Evolutionary conservation across 768 basidiomycete genomes (phyloP).

Genomic region (Suillus hirtellus): DNA sequence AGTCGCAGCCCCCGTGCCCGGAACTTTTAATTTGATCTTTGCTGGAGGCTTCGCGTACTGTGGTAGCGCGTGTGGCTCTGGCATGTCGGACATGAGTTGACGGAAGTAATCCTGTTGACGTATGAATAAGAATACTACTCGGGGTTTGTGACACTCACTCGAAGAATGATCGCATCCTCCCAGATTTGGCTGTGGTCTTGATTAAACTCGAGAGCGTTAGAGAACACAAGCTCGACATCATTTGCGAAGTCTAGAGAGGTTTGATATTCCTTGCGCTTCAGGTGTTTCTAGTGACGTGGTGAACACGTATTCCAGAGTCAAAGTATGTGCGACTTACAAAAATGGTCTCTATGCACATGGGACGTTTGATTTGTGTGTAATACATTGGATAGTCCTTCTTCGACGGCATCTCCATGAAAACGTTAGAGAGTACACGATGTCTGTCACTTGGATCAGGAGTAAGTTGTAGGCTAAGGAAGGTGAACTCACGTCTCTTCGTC

Average conservation of each 20-base stretch:
- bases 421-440: constrained; percentile 64
- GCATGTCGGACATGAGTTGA: constrained; percentile 76
- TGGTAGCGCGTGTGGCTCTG: constrained; percentile 61
- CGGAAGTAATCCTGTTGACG: constrained; percentile 65
- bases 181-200: constrained; percentile 82
- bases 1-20: constrained; percentile 34
- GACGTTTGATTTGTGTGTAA: constrained; percentile 76
- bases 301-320: neutral
- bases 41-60: constrained; percentile 58
- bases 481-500: constrained; percentile 60
- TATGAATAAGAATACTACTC: constrained; percentile 14
- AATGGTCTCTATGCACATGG: constrained; percentile 76
- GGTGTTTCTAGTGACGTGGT: constrained; percentile 56
- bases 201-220: constrained; percentile 88
- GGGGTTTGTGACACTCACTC: constrained; percentile 43
- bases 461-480: neutral
- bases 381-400: constrained; percentile 79
- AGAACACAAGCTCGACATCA: constrained; percentile 89
- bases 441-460: constrained; percentile 34
- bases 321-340: constrained; percentile 50
- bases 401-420: constrained; percentile 85
- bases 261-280: constrained; percentile 79
- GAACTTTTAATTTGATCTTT: constrained; percentile 76
- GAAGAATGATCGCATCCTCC: constrained; percentile 70
- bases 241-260: constrained; percentile 70